Base-by-base conservation (phyloP, 2,329 filamentous ascomycete species). In the Myriosclerotinia curreyana region DNA sequence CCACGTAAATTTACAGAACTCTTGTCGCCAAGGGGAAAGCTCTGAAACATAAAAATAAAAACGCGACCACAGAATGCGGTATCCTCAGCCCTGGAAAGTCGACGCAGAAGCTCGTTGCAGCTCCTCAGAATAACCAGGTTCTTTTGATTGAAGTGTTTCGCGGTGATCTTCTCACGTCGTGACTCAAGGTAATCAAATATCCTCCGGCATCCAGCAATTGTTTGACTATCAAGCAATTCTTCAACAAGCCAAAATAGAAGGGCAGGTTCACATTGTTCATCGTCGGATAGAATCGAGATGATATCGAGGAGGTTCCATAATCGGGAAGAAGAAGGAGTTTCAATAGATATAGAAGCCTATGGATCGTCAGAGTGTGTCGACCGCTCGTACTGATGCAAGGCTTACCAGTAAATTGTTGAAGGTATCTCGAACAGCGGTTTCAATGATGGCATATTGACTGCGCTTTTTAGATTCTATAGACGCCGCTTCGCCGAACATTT, bases 41-140 rank as follows among this genome's bases (percentile, higher is more conserved):
- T 96, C 76, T 99, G 95, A 76, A 98, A 99, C 74, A 99, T 86
- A 76, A 97, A 99, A 68, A 99, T 97, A 76, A 98, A 98, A 34
- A 99, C 95, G 48, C 95, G 86, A 20, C 95, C 95, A 73, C 95
- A 99, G 75, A 99, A 99, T 0, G 96, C 92, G 0, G 95, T 96
- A 76, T 99, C 95, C 75, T 98, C 93, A 5, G 95, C 94, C 64
- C 95, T 86, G n/a, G 95, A 98, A 2, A 99, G 82, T 53, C 95
- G 85, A 44, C 94, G 87, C n/a, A 99, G 81, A 20, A 99, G 82
- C 77, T 98, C 95, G 76, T 98, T 99, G 78, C 95, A 99, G 66
- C 90, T 90, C 72, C 95, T 85, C n/a, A 99, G 79, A 69, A 98
- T 95, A 64, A 96, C 87, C 50, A 98, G 79, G 65, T 91, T 89